Conservation (phyloP, 2,329 filamentous ascomycete genomes). For the Furcasterigmium furcatum region DNA sequence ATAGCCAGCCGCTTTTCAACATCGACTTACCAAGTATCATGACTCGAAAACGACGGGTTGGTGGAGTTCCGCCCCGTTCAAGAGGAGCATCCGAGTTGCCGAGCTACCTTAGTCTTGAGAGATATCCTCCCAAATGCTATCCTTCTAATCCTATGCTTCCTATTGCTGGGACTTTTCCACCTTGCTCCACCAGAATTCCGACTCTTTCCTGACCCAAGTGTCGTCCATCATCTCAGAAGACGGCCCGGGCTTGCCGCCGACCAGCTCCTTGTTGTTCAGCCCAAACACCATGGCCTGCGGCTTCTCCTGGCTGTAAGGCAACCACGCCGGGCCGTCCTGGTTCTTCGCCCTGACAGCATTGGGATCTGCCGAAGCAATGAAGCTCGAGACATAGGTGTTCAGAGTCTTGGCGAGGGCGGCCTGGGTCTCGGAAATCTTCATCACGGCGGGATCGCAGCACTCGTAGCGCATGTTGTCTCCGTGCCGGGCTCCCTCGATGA, state of each 20-base stretch:
- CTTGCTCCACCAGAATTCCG: slow-evolving; percentile 44
- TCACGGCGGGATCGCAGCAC: slow-evolving; percentile 29
- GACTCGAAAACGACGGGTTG: too few relatives aligned
- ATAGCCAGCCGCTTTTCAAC: too few relatives aligned
- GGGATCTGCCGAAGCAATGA: slow-evolving; percentile 42
- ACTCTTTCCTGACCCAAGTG: slow-evolving; percentile 36
- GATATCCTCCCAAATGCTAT: too few relatives aligned
- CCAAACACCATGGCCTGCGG: slow-evolving; percentile 39
- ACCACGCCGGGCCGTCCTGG: slow-evolving; percentile 35
- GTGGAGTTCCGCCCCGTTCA: too few relatives aligned
- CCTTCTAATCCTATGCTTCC: too few relatives aligned
- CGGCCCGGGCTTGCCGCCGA: slow-evolving; percentile 33
- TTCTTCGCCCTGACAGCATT: slow-evolving; percentile 27
- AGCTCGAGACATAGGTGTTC: slow-evolving; percentile 46
- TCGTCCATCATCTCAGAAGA: slow-evolving; percentile 34
- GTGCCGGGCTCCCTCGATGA: slow-evolving; percentile 42
- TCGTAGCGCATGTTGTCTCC: slow-evolving; percentile 47
- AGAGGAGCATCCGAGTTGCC: too few relatives aligned
- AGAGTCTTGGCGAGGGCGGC: slow-evolving; percentile 35
- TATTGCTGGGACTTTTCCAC: slow-evolving; percentile 28
- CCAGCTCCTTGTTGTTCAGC: slow-evolving; percentile 40
- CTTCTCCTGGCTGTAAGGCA: slow-evolving; percentile 20
- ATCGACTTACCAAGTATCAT: too few relatives aligned
- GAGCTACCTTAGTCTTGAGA: too few relatives aligned
- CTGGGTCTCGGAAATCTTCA: slow-evolving; percentile 31